Evolutionary conservation across 2,329 filamentous ascomycete genomes (phyloP).

Genomic region (Parastagonospora avenae): DNA sequence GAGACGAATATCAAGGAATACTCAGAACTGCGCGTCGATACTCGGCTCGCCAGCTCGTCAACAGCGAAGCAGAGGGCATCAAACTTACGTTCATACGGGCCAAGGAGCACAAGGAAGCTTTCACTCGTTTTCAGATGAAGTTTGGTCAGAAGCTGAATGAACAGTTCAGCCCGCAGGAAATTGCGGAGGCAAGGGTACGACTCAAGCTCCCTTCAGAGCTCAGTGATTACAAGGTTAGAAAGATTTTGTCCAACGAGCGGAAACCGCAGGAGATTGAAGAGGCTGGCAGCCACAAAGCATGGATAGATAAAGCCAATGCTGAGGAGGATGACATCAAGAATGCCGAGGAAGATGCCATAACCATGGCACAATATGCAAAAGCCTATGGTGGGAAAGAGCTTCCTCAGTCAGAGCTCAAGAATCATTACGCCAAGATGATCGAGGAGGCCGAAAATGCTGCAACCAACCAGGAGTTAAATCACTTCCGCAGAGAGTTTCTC

Average conservation of each 20-base stretch:
- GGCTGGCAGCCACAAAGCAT: slow-evolving; percentile 22
- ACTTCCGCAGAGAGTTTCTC: slow-evolving; percentile 17
- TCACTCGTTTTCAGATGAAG: slow-evolving; percentile 6
- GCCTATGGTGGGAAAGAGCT: background rate
- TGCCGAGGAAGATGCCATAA: no score
- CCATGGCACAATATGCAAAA: background rate
- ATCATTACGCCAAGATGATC: slow-evolving; percentile 13
- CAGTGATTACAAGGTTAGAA: slow-evolving; percentile 7
- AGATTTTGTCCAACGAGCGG: slow-evolving; percentile 20
- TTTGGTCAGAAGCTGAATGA: slow-evolving; percentile 16
- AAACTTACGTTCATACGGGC: slow-evolving; percentile 31
- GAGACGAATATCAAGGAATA: slow-evolving; percentile 20
- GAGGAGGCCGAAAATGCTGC: slow-evolving; percentile 26
- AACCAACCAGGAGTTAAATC: slow-evolving; percentile 15
- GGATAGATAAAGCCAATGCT: slow-evolving; percentile 7
- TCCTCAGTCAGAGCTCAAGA: slow-evolving; percentile 6
- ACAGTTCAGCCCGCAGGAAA: slow-evolving; percentile 15
- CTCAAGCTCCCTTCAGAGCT: slow-evolving; percentile 15
- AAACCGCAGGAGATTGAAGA: slow-evolving; percentile 17
- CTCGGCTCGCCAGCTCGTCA: slow-evolving; percentile 20
- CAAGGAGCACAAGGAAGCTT: slow-evolving; percentile 18
- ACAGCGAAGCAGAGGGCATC: slow-evolving; percentile 29
- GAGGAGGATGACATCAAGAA: slow-evolving; percentile 1
- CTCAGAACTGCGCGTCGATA: slow-evolving; percentile 24
- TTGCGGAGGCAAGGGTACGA: slow-evolving; percentile 14